phyloP scores from a whole-genome alignment of 2,329 filamentous ascomycete genomes.

The Neoarthrinium moseri region DNA sequence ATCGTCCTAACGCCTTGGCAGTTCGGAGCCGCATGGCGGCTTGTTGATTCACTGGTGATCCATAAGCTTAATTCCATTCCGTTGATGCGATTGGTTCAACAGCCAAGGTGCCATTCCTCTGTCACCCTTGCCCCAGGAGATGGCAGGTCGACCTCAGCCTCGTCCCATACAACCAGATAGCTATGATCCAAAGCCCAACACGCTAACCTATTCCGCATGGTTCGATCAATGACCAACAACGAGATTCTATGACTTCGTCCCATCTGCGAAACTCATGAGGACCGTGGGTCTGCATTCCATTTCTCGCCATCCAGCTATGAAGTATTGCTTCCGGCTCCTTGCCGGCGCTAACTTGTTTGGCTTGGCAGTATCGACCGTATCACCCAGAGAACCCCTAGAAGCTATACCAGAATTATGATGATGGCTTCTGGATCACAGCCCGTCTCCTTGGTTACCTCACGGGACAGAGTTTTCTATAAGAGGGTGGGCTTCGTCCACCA shows the following conservation, averaged over 20 bases:
- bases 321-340: not conserved
- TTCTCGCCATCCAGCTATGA: not conserved
- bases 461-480: constrained; percentile 19
- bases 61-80: constrained; percentile 1
- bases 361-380: constrained; percentile 6
- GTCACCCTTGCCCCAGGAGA: too few relatives aligned
- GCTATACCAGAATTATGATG: not conserved
- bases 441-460: constrained; percentile 5
- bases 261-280: constrained; percentile 5
- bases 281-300: constrained; percentile 5
- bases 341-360: constrained; percentile 6
- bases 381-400: not conserved
- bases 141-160: too few relatives aligned
- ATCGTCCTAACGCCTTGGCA: not conserved
- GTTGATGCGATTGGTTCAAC: constrained; percentile 7
- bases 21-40: not conserved
- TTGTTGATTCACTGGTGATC: not conserved
- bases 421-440: not conserved
- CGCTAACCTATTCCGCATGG: too few relatives aligned
- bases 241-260: constrained; percentile 1
- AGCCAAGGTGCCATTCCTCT: too few relatives aligned
- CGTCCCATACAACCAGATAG: too few relatives aligned
- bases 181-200: too few relatives aligned
- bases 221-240: too few relatives aligned
- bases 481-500: constrained; percentile 9